Conservation (phyloP, 140 eudicot species). For the Ambrosia hybrid region DNA sequence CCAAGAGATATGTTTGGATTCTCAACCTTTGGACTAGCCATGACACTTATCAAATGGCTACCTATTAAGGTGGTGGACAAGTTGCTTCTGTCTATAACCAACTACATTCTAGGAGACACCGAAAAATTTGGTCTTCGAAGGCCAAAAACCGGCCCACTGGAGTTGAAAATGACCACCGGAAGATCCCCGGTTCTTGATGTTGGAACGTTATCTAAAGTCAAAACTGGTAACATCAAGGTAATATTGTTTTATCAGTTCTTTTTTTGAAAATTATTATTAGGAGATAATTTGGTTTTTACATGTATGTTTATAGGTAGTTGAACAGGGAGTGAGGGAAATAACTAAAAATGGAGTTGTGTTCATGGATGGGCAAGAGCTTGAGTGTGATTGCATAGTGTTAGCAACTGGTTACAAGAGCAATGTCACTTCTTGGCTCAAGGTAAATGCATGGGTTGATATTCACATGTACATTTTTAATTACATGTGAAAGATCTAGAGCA, state of each 20-base stretch:
- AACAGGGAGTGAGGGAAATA: slow-evolving; percentile 63
- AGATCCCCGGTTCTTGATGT: slow-evolving; percentile 77
- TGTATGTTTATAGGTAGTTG: slow-evolving; percentile 47
- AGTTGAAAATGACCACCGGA: slow-evolving; percentile 73
- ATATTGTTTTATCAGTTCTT: too few species aligned
- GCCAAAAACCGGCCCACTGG: slow-evolving; percentile 85
- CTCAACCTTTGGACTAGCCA: slow-evolving; percentile 71
- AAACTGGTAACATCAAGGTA: slow-evolving; percentile 86
- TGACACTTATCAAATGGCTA: slow-evolving; percentile 76
- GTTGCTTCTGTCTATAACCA: slow-evolving; percentile 47
- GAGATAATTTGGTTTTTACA: too few species aligned
- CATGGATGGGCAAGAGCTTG: slow-evolving; percentile 67
- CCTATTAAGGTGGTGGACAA: slow-evolving; percentile 76
- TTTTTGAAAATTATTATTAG: too few species aligned
- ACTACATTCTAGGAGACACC: slow-evolving; percentile 55
- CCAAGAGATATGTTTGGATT: slow-evolving; percentile 88
- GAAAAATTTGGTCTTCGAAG: slow-evolving; percentile 67
- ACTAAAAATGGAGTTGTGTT: slow-evolving; percentile 70
- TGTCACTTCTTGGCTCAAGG: slow-evolving; percentile 92
- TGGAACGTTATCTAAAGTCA: slow-evolving; percentile 65
- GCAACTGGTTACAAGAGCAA: slow-evolving; percentile 92
- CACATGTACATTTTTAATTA: too few species aligned
- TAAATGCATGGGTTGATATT: slow-evolving; percentile 31
- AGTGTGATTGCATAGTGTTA: slow-evolving; percentile 69
- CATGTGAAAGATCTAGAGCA: too few species aligned